phyloP scores from a whole-genome alignment of 306 rosid species.

The Gleditsia sinensis region DNA sequence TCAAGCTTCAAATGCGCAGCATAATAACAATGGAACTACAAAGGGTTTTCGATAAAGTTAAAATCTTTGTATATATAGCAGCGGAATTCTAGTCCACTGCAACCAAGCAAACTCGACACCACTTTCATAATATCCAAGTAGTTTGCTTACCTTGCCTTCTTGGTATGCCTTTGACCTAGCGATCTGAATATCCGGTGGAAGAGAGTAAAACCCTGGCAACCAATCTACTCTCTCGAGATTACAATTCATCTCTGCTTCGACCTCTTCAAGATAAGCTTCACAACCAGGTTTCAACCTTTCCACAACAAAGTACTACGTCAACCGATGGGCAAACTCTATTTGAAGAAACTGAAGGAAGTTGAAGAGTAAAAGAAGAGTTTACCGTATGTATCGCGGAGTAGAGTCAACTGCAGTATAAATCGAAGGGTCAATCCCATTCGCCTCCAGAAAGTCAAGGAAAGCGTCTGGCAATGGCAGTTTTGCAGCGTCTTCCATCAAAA shows the following conservation, averaged over 20 bases:
- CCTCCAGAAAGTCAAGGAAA: constrained; percentile 63
- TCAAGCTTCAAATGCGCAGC: background rate
- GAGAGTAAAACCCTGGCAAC: constrained; percentile 75
- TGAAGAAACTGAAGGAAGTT: background rate
- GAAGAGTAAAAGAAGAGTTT: background rate
- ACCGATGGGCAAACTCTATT: background rate
- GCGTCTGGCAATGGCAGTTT: constrained; percentile 57
- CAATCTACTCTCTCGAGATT: constrained; percentile 62
- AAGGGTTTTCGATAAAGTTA: background rate
- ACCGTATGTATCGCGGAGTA: constrained; percentile 89
- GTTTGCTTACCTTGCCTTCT: constrained; percentile 68
- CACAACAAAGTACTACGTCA: background rate
- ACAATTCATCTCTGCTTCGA: constrained; percentile 69
- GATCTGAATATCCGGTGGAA: constrained; percentile 69
- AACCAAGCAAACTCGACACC: background rate
- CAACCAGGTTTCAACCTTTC: constrained; percentile 78
- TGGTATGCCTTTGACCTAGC: constrained; percentile 67
- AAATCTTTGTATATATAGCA: background rate
- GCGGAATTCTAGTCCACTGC: background rate
- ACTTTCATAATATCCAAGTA: background rate
- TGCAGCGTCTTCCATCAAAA: constrained; percentile 51
- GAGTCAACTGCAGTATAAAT: constrained; percentile 64
- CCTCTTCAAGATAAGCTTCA: constrained; percentile 63
- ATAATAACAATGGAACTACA: background rate
- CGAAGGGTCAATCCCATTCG: constrained; percentile 72